Base-by-base conservation (phyloP, 305 asterid genomes). In the Fraxinus sp. region DNA sequence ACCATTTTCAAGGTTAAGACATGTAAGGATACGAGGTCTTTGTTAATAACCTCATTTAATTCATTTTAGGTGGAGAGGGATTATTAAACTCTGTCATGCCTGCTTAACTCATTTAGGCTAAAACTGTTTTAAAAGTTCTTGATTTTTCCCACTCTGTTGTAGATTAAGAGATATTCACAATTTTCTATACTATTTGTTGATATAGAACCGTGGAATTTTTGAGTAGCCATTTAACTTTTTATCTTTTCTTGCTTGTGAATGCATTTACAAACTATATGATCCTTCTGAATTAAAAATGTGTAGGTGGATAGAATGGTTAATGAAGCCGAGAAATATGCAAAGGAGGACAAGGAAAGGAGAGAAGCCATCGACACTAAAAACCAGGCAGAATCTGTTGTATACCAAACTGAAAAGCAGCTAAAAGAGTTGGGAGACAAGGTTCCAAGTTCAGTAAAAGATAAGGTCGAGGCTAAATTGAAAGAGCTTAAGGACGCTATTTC, bases 261-360 rank as follows among this genome's bases (percentile, higher is more conserved):
- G 20, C 41, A 16, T 2, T 3, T 28, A 20, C 49, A 22, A 81
- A 57, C 33, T 44, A 57, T 35, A 52, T 82, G 75, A 83, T 44
- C 73, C 28, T 24, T 83, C 64, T 26, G 37, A 37, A 44, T 71
- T 35, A 55, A 74, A 55, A 5, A 80, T 49, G 55, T 80, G 5
- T 90, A 94, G 98, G 98, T 94, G 70, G 95, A 93, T 82, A 87
- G 87, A 83, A 94, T 93, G 97, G 97, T 94, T 41, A 83, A 86
- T 46, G 97, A 91, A 18, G 95, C 95, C 0, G 95, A 92, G 70
- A 90, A 85, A 85, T 91, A 83, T 71, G 91, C 97, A 3, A 90
- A 86, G 88, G 95, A 94, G 88, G 98, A 94, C 89, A 93, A 91
- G 86, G 96, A 93, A 88, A 94, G 83, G 86, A 87, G 94, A 82